Evolutionary conservation across 2,329 filamentous ascomycete genomes (phyloP).

Genomic region (Cladosporium phlei): DNA sequence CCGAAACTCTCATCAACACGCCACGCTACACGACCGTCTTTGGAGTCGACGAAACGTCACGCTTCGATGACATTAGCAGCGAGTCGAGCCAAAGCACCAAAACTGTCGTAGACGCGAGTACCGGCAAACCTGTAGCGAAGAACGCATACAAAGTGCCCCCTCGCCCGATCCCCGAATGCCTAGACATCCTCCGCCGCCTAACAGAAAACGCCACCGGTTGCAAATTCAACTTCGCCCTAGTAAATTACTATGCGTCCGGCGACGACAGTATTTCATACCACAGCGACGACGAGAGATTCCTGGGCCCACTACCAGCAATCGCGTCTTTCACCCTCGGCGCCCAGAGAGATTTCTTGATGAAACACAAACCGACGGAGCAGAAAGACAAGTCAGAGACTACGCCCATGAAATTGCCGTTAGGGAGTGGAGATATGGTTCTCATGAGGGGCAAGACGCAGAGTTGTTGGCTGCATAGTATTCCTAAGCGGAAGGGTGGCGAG

Average conservation of each 20-base stretch:
- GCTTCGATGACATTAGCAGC: conserved; percentile 42
- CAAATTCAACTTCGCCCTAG: conserved; percentile 71
- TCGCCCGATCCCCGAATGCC: conserved; percentile 65
- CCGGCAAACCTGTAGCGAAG: conserved; percentile 35
- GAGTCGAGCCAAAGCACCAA: too few relatives aligned
- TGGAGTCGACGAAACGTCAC: conserved; percentile 59
- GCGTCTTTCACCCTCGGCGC: conserved; percentile 71
- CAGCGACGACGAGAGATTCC: conserved; percentile 73
- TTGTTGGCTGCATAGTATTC: conserved; percentile 73
- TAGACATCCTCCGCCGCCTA: conserved; percentile 58
- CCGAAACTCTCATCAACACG: conserved; percentile 59
- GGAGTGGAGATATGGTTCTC: conserved; percentile 70
- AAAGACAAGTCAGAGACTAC: conserved; percentile 33
- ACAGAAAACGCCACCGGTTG: conserved; percentile 64
- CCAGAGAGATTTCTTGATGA: conserved; percentile 70
- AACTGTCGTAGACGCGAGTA: conserved; percentile 43
- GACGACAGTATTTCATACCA: conserved; percentile 75
- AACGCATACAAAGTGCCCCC: conserved; percentile 58
- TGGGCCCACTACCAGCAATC: conserved; percentile 65
- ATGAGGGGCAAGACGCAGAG: conserved; percentile 73
- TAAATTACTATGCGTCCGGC: conserved; percentile 79
- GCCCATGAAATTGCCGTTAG: conserved; percentile 51
- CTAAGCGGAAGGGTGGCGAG: conserved; percentile 63
- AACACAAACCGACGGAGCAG: conserved; percentile 61
- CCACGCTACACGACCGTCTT: conserved; percentile 60